Evolutionary conservation across 345 rosid species (phyloP).

Genomic region (Syzygium aqueum): DNA sequence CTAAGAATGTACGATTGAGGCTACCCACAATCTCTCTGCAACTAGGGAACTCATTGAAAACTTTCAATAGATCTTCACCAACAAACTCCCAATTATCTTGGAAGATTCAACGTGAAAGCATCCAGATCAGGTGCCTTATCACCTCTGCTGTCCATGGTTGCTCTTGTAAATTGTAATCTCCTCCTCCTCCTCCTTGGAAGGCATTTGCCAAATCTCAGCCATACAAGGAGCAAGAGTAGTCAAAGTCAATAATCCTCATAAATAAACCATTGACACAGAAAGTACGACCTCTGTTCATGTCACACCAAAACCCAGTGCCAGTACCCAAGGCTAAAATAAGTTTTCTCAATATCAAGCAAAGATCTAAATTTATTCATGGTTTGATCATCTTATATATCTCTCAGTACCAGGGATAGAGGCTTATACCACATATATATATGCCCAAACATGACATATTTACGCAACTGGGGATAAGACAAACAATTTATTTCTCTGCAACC

Average conservation of each 20-base stretch:
- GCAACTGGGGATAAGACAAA: background rate
- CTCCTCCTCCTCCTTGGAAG: background rate
- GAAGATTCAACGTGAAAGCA: background rate
- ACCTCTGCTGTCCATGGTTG: background rate
- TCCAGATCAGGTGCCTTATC: background rate
- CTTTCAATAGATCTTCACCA: background rate
- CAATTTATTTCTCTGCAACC: background rate
- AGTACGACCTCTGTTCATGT: background rate
- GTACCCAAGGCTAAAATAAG: background rate
- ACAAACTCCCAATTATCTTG: background rate
- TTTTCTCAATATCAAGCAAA: background rate
- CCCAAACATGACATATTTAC: background rate
- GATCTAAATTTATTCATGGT: background rate
- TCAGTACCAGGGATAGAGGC: background rate
- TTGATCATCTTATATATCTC: background rate
- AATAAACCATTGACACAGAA: background rate
- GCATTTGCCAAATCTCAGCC: background rate
- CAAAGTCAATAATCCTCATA: background rate
- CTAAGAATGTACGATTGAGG: background rate
- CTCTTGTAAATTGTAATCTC: background rate
- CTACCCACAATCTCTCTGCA: background rate
- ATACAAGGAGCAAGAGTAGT: background rate
- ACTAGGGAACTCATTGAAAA: background rate
- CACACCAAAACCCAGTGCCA: background rate
- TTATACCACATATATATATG: background rate